These are phyloP conservation scores for Articulospora tetracladia DNA, from an alignment of 495 filamentous ascomycete species.

Conservation along the genomic window DNA sequence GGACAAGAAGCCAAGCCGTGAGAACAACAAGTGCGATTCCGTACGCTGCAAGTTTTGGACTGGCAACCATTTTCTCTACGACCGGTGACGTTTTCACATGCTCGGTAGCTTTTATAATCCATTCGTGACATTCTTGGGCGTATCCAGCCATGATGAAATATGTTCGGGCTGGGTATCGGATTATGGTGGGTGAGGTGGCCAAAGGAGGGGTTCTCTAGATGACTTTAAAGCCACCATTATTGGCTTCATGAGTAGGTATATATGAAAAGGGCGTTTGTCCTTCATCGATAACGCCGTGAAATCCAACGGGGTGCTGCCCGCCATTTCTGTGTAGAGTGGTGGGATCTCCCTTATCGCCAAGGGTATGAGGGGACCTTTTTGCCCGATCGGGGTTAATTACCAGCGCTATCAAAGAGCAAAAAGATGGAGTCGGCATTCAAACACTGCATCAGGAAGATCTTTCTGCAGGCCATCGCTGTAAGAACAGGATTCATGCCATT, in stretches of 20 bases:
- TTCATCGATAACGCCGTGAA: conserved; percentile 9
- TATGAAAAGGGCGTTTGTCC: not conserved
- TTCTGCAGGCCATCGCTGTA: not conserved
- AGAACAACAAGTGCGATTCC: conserved; percentile 2
- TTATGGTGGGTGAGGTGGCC: not conserved
- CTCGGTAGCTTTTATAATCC: conserved; percentile 2
- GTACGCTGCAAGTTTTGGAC: conserved; percentile 14
- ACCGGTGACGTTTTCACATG: conserved; percentile 4
- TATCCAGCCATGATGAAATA: conserved; percentile 5
- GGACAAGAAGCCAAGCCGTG: conserved; percentile 11
- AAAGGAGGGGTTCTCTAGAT: not conserved
- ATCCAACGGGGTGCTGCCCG: conserved; percentile 19
- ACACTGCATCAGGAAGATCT: conserved; percentile 18
- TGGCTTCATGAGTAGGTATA: conserved; percentile 5
- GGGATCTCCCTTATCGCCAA: conserved; percentile 15
- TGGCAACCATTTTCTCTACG: not conserved
- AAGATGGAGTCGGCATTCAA: not conserved
- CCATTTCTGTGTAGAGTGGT: conserved; percentile 3
- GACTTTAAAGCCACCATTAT: not conserved
- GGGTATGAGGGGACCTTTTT: conserved; percentile 20
- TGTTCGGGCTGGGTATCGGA: not conserved
- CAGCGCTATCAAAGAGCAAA: conserved; percentile 6
- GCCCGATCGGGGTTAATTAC: conserved; percentile 19
- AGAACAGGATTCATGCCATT: not conserved
- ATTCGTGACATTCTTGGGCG: conserved; percentile 14